Evolutionary conservation across 192 early-diverging fungal genomes (phyloP), one percentile per base, ranked within the genome.

Genomic region (Backusella morwellensis): DNA sequence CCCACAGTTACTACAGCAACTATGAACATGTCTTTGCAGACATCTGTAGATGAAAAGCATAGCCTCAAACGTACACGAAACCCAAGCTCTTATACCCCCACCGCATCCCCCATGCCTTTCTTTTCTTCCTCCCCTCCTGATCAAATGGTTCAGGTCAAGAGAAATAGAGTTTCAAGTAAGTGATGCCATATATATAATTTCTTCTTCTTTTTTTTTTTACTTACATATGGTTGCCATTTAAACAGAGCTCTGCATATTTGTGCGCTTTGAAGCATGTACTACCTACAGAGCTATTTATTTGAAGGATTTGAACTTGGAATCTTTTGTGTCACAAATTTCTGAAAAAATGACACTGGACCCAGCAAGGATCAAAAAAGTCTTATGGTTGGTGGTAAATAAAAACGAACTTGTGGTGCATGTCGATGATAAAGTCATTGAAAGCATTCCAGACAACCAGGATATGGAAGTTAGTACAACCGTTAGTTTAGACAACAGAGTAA

Each of bases 261-360:
- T 86, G 52, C 84, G 83, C 66, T 87, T 89, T 68, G 83, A 80
- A n/a, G 79, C 83, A 77, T 85, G 89, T 66, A 63, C 79, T 8
- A 83, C 88, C 0, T 88, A 91, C 77, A 81, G 88, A 1, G 92
- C 91, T 0, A 77, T 92, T 14, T 93, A 93, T 72, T 85, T 93
- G 4, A 89, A 92, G 68, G 84, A 83, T 14, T 75, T 87, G 23
- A 83, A 85, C 7, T 78, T 88, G 2, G 76, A 83, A 29, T 85
- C 91, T 19, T 77, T 91, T 19, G 81, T 83, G 6, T 26, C 80
- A 0, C 88, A 89, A 68, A 74, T 92, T 21, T 75, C 80, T 11
- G 83, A 82, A 35, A 90, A 85, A 38, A 76, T 92, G 73, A 85
- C 23, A 12, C 56, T 63, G 29, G n/a, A 63, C 23, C 23, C 56